phyloP scores from a whole-genome alignment of 1,284 basidiomycete genomes.

The Ceratobasidium sp. region DNA sequence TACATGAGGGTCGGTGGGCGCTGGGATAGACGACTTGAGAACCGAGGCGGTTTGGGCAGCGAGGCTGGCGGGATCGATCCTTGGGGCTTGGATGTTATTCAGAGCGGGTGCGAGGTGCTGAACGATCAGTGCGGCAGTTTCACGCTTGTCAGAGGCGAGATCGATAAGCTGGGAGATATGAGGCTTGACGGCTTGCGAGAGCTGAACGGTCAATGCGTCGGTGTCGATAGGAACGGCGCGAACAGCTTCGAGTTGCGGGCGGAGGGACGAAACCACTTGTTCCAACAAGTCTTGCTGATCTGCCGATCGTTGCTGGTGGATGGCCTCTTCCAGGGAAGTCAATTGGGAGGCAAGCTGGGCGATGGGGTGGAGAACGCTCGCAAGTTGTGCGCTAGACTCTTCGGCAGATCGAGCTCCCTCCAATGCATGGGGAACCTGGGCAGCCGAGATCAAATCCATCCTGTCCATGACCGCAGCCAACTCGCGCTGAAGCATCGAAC shows the following conservation, averaged over 20 bases:
- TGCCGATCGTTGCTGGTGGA: slow-evolving; percentile 18
- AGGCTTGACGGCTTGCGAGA: slow-evolving; percentile 83
- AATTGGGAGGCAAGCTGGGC: slow-evolving; percentile 66
- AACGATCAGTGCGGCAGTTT: slow-evolving; percentile 80
- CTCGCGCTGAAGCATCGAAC: slow-evolving; percentile 64
- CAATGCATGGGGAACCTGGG: slow-evolving; percentile 2
- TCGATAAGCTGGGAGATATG: slow-evolving; percentile 86
- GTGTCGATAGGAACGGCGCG: slow-evolving; percentile 74
- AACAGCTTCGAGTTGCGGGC: slow-evolving; percentile 65
- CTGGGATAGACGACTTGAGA: slow-evolving; percentile 67
- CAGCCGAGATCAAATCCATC: slow-evolving; percentile 45
- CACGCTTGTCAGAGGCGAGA: slow-evolving; percentile 81
- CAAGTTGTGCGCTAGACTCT: slow-evolving; percentile 60
- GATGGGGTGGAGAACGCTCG: slow-evolving; percentile 64
- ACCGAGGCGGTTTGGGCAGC: slow-evolving; percentile 66
- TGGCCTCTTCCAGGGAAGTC: slow-evolving; percentile 54
- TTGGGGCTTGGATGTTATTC: slow-evolving; percentile 54
- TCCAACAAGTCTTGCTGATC: slow-evolving; percentile 39
- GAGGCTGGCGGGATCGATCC: slow-evolving; percentile 63
- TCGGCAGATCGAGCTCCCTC: slow-evolving; percentile 52
- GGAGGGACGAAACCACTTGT: slow-evolving; percentile 59
- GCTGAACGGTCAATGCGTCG: slow-evolving; percentile 70
- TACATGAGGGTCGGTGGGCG: slow-evolving; percentile 75
- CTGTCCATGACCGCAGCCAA: slow-evolving; percentile 56
- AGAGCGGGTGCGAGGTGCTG: slow-evolving; percentile 72